Evolutionary conservation across 176 grass and related monocot species (phyloP).

Genomic region (Secale cereale): DNA sequence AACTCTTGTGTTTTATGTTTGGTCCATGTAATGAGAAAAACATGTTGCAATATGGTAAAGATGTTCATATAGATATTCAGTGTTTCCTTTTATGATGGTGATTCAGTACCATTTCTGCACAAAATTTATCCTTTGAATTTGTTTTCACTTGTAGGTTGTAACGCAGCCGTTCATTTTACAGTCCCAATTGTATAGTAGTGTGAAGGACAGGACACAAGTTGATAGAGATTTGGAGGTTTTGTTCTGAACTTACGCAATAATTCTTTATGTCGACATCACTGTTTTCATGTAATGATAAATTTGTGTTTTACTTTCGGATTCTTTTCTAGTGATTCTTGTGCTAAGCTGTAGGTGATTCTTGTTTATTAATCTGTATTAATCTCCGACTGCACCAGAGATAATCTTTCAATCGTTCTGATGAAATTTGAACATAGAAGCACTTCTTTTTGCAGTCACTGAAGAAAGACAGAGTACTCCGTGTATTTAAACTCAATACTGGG

Average conservation of each 20-base stretch:
- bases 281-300: neutral
- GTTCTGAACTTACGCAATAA: constrained; percentile 23
- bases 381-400: neutral
- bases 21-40: neutral
- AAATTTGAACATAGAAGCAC: neutral
- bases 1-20: neutral
- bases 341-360: neutral
- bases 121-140: constrained; percentile 17
- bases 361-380: neutral
- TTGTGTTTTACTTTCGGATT: constrained; percentile 1
- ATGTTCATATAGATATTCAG: neutral
- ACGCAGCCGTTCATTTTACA: constrained; percentile 66
- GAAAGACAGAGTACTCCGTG: constrained; percentile 58
- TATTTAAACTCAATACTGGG: constrained; percentile 85
- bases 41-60: neutral
- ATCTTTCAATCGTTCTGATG: neutral
- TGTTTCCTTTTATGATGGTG: neutral
- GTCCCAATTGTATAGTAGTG: constrained; percentile 77
- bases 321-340: constrained; percentile 4
- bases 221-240: constrained; percentile 90
- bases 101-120: neutral
- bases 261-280: neutral
- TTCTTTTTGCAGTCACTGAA: constrained; percentile 61
- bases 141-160: constrained; percentile 39
- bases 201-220: constrained; percentile 90